Base-by-base conservation (phyloP, 2,329 filamentous ascomycete genomes). In the Beauveria caledonica region DNA sequence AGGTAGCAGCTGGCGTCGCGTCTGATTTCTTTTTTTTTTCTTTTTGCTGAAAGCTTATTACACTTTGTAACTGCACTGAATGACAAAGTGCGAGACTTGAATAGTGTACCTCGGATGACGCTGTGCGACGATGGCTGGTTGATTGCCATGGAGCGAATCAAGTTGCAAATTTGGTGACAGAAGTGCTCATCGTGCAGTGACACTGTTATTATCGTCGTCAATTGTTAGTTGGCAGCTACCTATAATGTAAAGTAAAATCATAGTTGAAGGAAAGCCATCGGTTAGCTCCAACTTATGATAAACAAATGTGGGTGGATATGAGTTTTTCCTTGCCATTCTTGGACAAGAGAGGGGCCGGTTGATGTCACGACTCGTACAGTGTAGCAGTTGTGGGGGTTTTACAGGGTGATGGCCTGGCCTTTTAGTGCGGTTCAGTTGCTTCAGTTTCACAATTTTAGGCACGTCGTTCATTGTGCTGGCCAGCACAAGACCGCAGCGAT, bases 341-440 rank as follows among this genome's bases (percentile, higher is more conserved):
- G 56, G 56, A 42, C 15, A 1, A 9, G 55, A 40, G 36, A 42
- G 29, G 56, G 56, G 55, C 23, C 21, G 45, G 33, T 50, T 58
- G 56, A 58, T 50, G 56, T 58, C 56, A 58, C 56, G 56, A 58
- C 56, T 51, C 55, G 55, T 50, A 58, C 45, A n/a, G 25, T n/a
- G 29, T 19, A 17, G 44, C 46, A n/a, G 23, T 21, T 50, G 55
- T 42, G 36, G 39, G 23, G 29, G 52, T 55, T 23, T 55, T 55
- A 25, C 54, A 57, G 54, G 39, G 44, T 44, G 44, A 49, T 29
- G 40, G 19, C 7, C 10, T 15, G 51, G 19, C 23, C 19, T 54
- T 11, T 33, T 36, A n/a, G 15, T 57, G 10, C 13, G 3, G 54
- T 39, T 46, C 27, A 19, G 27, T 2, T 36, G 45, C 45, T 44